These are phyloP conservation scores for Musa acuminata DNA, from an alignment of 176 grass and related monocot species.

Conservation along the genomic window DNA sequence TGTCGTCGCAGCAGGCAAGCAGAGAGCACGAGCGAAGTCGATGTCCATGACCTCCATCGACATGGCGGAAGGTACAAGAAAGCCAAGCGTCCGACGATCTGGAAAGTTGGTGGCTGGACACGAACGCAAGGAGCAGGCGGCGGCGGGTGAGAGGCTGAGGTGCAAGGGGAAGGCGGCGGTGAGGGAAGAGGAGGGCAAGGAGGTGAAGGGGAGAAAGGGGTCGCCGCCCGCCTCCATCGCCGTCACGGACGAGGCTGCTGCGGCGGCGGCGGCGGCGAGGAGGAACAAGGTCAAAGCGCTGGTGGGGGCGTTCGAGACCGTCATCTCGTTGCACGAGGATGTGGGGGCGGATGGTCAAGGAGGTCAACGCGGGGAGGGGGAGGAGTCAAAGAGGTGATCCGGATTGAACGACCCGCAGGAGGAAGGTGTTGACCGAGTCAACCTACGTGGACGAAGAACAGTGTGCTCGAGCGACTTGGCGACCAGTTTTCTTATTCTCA, in stretches of 20 bases:
- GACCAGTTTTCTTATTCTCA: too few relatives aligned
- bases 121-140: too few relatives aligned
- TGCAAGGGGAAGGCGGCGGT: background rate
- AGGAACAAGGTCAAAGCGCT: background rate
- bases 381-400: background rate
- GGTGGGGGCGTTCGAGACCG: conserved; percentile 2
- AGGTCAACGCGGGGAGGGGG: background rate
- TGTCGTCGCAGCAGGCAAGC: background rate
- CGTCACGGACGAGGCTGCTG: too few relatives aligned
- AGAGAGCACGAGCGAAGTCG: background rate
- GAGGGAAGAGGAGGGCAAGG: background rate
- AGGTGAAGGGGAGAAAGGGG: background rate
- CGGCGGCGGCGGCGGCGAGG: background rate
- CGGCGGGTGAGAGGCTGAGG: too few relatives aligned
- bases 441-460: too few relatives aligned
- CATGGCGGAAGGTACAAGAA: background rate
- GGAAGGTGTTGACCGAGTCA: background rate
- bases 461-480: too few relatives aligned
- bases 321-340: background rate
- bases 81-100: background rate
- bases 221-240: background rate
- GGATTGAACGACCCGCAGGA: background rate
- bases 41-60: background rate
- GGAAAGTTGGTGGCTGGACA: too few relatives aligned
- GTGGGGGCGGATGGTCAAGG: background rate